Conservation (phyloP, 768 basidiomycete species). For the Cubamyces sp. region DNA sequence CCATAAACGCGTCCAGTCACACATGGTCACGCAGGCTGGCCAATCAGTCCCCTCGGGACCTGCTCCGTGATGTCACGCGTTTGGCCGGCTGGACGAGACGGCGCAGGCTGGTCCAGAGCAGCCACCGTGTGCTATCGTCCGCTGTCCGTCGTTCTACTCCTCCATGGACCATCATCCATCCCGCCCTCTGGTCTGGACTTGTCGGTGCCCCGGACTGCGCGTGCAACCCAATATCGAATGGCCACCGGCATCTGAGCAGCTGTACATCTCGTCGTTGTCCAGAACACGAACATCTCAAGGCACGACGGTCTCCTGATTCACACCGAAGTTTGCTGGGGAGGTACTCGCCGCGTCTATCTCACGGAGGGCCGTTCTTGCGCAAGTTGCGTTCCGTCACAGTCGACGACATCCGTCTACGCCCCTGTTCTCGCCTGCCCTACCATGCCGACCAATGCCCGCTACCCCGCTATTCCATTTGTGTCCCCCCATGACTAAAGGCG, state of each 20-base stretch:
- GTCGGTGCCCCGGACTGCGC: background rate
- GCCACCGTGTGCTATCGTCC: background rate
- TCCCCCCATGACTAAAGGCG: background rate
- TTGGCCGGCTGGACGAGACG: conserved; percentile 3
- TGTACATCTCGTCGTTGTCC: background rate
- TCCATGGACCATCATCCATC: conserved; percentile 3
- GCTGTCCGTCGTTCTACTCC: conserved; percentile 7
- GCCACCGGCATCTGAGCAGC: background rate
- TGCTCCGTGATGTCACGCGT: conserved; percentile 5
- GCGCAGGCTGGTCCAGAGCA: conserved; percentile 4
- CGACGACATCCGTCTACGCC: too few species aligned
- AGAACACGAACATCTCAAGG: background rate
- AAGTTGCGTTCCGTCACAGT: too few species aligned
- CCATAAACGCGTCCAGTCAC: conserved; percentile 11
- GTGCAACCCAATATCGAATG: background rate
- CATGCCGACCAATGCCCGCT: background rate
- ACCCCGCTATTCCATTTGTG: background rate
- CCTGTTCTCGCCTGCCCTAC: too few species aligned
- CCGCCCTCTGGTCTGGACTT: background rate
- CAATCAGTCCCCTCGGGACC: background rate
- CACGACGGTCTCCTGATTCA: background rate
- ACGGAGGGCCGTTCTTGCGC: background rate
- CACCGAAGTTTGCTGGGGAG: background rate
- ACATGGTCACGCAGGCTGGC: conserved; percentile 1
- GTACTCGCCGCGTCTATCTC: background rate